Conservation (phyloP, 306 rosid species). For the Castanospermum australe region DNA sequence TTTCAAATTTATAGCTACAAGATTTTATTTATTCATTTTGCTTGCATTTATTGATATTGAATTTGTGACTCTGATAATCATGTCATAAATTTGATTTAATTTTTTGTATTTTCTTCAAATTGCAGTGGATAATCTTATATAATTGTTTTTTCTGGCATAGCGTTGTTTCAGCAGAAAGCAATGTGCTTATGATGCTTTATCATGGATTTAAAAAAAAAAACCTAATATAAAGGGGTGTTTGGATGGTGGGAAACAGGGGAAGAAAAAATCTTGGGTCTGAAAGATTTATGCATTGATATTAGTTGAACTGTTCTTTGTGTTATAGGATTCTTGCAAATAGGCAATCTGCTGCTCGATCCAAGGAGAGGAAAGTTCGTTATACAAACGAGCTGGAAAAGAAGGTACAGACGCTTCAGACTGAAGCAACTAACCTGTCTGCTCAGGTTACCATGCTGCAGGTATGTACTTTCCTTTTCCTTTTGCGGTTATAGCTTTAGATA, state of each 20-base stretch:
- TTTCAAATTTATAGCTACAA: neutral
- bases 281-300: slow-evolving; percentile 3
- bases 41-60: neutral
- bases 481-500: slow-evolving; percentile 5
- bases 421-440: slow-evolving; percentile 94
- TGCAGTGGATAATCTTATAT: neutral
- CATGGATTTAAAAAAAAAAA: neutral
- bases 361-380: slow-evolving; percentile 92
- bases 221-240: neutral
- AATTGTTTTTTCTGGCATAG: neutral
- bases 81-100: neutral
- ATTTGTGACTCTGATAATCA: neutral
- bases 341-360: slow-evolving; percentile 95
- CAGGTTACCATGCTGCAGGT: slow-evolving; percentile 95
- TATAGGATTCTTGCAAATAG: slow-evolving; percentile 90
- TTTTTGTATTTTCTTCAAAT: neutral
- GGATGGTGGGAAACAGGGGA: neutral
- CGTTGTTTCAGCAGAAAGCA: neutral
- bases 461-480: slow-evolving; percentile 16
- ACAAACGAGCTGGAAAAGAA: slow-evolving; percentile 92
- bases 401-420: slow-evolving; percentile 93
- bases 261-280: neutral
- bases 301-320: neutral
- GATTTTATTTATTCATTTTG: neutral
- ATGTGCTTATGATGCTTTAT: neutral